Conservation (phyloP, 2,329 filamentous ascomycete species). For the Paraphoma chrysanthemicola region DNA sequence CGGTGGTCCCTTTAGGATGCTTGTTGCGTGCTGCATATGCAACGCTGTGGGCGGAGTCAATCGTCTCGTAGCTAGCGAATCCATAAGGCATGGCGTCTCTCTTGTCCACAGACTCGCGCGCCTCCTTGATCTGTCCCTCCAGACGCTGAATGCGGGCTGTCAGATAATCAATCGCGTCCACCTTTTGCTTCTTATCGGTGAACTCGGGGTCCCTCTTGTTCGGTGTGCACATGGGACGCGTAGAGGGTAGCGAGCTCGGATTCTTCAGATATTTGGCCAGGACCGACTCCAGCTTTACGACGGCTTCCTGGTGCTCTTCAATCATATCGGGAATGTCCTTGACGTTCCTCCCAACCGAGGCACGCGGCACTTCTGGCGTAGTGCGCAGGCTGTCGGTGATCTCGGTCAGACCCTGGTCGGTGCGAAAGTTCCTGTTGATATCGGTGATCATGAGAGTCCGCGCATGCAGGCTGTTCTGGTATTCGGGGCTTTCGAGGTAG, state of each 20-base stretch:
- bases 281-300: constrained; percentile 81
- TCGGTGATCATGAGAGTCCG: constrained; percentile 75
- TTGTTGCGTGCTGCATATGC: constrained; percentile 83
- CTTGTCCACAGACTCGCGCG: constrained; percentile 81
- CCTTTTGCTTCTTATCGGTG: constrained; percentile 72
- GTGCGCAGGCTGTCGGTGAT: constrained; percentile 83
- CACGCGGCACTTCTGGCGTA: constrained; percentile 78
- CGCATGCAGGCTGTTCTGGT: constrained; percentile 85
- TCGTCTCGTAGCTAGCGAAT: constrained; percentile 91
- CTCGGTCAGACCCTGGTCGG: constrained; percentile 85
- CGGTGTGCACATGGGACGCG: constrained; percentile 78
- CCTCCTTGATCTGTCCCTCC: constrained; percentile 83
- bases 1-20: constrained; percentile 77
- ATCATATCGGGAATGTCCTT: constrained; percentile 88
- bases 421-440: constrained; percentile 76
- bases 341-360: constrained; percentile 87
- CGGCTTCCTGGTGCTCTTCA: constrained; percentile 79
- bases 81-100: constrained; percentile 89
- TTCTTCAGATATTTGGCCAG: constrained; percentile 91
- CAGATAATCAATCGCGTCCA: constrained; percentile 94
- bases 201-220: constrained; percentile 74
- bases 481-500: constrained; percentile 87
- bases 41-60: constrained; percentile 85
- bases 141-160: constrained; percentile 83
- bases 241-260: constrained; percentile 77